Evolutionary conservation across 2,329 filamentous ascomycete species (phyloP).

Genomic region (Didymella pinodella): DNA sequence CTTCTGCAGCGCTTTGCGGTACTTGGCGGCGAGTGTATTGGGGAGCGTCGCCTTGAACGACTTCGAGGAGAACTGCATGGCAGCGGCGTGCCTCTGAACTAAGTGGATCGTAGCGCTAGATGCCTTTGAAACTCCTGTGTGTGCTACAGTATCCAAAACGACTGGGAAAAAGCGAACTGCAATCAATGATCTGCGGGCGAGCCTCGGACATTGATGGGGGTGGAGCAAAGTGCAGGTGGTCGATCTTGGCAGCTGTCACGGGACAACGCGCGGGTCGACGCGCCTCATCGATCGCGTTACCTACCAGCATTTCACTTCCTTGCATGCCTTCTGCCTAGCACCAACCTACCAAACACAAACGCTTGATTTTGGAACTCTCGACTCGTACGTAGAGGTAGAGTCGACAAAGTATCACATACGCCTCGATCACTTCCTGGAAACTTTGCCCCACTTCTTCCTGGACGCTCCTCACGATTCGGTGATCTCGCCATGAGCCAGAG

Average conservation of each 20-base stretch:
- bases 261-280: conserved; percentile 32
- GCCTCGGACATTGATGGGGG: conserved; percentile 13
- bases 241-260: conserved; percentile 33
- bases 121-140: neutral
- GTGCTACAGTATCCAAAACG: neutral
- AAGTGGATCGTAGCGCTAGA: neutral
- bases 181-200: conserved; percentile 7
- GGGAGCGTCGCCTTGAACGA: conserved; percentile 64
- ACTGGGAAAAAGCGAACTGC: neutral
- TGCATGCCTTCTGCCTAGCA: neutral
- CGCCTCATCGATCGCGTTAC: conserved; percentile 21
- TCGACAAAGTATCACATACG: neutral
- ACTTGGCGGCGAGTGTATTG: conserved; percentile 75
- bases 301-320: conserved; percentile 3
- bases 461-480: conserved; percentile 5
- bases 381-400: neutral
- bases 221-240: conserved; percentile 12
- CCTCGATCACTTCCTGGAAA: neutral
- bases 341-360: neutral
- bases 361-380: neutral
- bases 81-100: conserved; percentile 2
- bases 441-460: conserved; percentile 11
- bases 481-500: conserved; percentile 34
- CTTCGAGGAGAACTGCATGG: conserved; percentile 60
- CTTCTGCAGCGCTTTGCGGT: conserved; percentile 76